Base-by-base conservation (phyloP, 176 grass and related monocot species). In the Cenchrus fungigraminus region DNA sequence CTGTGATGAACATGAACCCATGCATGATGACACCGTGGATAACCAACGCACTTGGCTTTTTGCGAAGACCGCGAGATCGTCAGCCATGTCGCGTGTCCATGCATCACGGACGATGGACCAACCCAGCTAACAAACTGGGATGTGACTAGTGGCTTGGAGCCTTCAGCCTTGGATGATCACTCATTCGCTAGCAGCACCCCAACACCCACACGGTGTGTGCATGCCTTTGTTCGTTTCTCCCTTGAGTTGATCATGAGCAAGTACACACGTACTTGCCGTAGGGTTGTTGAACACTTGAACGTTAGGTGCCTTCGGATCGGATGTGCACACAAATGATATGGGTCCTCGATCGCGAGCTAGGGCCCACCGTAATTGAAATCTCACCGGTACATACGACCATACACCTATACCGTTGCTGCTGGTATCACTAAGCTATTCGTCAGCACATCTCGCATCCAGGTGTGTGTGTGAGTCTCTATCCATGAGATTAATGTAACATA, bases 91-190 rank as follows among this genome's bases (percentile, higher is more conserved):
- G 47, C 53, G 47, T 58, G 34, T 85, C 52, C 25, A 16, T 8
- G 31, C 4, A 78, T 78, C 53, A 78, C 65, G 65, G 83, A 71
- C 37, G 83, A 78, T 9, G 19, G 57, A 60, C 6, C 54, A 51
- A 71, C 28, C 31, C 34, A 83, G 4, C 81, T 71, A 85, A 79
- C 83, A 4, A 59, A 71, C 83, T 69, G 31, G 37, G 63, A 85
- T 77, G 62, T 58, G 61, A 77, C 46, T 28, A 51, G 61, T 9
- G 11, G 12, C 37, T 40, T 40, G 40, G 55, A 6, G 55, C 13
- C 28, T 56, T 75, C 15, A 6, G 55, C 13, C 28, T 56, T 75
- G 14, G 5, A 53, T 12, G 9, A 75, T 15, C 11, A 14, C 68
- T 68, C 79, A 57, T 22, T 19, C 19, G 15, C 17, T 19, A 56